Evolutionary conservation across 208 protist species (phyloP), one percentile per base, ranked within the genome.

Genomic region (Trypanosoma scelopori): DNA sequence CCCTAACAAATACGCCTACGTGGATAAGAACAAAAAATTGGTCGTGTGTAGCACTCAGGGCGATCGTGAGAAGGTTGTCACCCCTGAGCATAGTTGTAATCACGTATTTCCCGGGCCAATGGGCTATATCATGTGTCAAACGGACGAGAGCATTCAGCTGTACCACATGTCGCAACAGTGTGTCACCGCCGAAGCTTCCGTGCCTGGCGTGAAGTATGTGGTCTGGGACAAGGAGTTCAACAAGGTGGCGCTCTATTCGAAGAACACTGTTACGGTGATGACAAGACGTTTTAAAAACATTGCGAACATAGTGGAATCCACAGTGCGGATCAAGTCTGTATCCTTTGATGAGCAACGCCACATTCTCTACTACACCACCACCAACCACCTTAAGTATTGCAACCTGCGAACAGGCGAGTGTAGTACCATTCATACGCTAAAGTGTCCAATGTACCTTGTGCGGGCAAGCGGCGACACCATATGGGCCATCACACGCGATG

Each of bases 331-430:
- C 55, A 99, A 99, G 84, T 94, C 83, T 43, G 98, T 87, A 64
- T 92, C 70, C 23, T 96, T 96, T 63, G 87, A 96, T 57, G 87
- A 94, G 58, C 80, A 76, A 49, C 81, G 96, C 65, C 91, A 98
- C 37, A 88, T 99, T 6, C 96, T 99, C 43, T 94, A 99, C 57
- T 99, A 99, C 82, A 98, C 94, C 16, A 99, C 98, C 3, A 78
- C 89, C 1, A 98, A 97, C 79, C 98, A 99, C 76, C 89, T 99
- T 51, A 99, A 99, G 73, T 99, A 99, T 79, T 93, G 86, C 73
- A 85, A 82, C 70, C 55, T 93, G 41, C 75, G 72, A 52, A 97
- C 77, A 66, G 97, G 97, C 28, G 98, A 99, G 69, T 87, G 65
- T 32, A 98, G 98, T 52, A 99, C 98, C 37, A 99, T 99, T 78